Conservation (phyloP, 805 yeast genomes). For the Lipomyces yamanashiensis region DNA sequence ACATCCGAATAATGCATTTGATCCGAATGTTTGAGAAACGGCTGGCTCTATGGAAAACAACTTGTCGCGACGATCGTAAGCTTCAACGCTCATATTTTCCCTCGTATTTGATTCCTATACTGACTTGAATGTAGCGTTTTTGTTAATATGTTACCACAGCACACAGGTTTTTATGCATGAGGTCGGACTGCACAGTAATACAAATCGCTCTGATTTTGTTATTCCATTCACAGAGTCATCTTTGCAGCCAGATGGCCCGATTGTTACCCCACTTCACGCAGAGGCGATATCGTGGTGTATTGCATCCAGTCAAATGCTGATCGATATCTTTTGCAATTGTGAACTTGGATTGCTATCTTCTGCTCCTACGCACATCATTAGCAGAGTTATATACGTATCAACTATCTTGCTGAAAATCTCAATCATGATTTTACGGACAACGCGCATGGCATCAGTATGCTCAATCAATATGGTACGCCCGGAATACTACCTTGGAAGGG, state of each 20-base stretch:
- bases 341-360: conserved; percentile 2
- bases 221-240: conserved; percentile 22
- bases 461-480: conserved; percentile 20
- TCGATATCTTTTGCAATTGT: conserved; percentile 23
- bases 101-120: neutral
- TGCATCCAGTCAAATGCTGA: conserved; percentile 20
- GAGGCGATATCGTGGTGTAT: conserved; percentile 32
- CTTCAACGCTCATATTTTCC: neutral
- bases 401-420: conserved; percentile 28
- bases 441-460: conserved; percentile 17
- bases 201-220: conserved; percentile 18
- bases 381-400: conserved; percentile 27
- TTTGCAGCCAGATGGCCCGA: conserved; percentile 3
- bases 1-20: conserved; percentile 5
- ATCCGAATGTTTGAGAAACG: conserved; percentile 19
- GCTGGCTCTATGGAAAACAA: conserved; percentile 17
- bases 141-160: conserved; percentile 15
- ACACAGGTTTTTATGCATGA: conserved; percentile 28
- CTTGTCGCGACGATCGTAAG: conserved; percentile 8
- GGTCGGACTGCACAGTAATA: conserved; percentile 23
- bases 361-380: conserved; percentile 16
- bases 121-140: neutral
- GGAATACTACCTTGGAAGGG: conserved; percentile 28
- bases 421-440: conserved; percentile 6
- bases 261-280: conserved; percentile 17